Base-by-base conservation (phyloP, 2,329 filamentous ascomycete species). In the Microdochium paspali region DNA sequence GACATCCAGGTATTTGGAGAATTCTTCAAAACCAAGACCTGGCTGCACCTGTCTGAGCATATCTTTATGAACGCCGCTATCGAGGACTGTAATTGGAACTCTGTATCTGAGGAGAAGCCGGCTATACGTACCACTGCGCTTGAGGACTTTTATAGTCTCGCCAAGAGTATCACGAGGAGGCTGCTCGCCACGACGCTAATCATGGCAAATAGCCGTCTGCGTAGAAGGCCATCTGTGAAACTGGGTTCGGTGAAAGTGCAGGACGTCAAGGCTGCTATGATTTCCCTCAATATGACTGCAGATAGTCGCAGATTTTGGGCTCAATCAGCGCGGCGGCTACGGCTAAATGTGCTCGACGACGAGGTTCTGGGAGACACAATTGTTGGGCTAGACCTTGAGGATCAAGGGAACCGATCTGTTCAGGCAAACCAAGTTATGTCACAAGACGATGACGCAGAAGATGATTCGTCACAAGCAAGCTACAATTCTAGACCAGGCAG, bases 21-120 rank as follows among this genome's bases (percentile, higher is more conserved):
- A 18, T 59, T 91, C 0, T 79, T 93, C 43, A 67, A 76, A 42
- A 58, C 82, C 2, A 63, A 66, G 2, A 71, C 66, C 10, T 88
- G 85, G 79, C 64, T 90, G 3, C 63, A 66, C 4, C 69, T 93
- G 3, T 83, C 85, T 0, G 71, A 77, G 43, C 69, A 71, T 1
- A 56, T 90, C 1, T 93, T 91, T 60, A 91, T 94, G 87, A 91
- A 90, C 50, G 73, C 74, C 12, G 61, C 69, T 2, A 68, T 76
- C 39, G 66, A 72, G 12, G 77, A 80, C 47, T 74, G 79, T 47
- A 90, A 87, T 59, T 94, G 87, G 87, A 70, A 68, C 28, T 71
- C 69, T 32, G 56, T 86, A 7, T 73, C 75, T 20, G 72, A 76
- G n/a, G 73, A 78, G 48, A 70, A 70, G 3, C 90, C 90, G 0